Evolutionary conservation across 441 rosid species (phyloP).

Genomic region (Arabidopsis lyrata): DNA sequence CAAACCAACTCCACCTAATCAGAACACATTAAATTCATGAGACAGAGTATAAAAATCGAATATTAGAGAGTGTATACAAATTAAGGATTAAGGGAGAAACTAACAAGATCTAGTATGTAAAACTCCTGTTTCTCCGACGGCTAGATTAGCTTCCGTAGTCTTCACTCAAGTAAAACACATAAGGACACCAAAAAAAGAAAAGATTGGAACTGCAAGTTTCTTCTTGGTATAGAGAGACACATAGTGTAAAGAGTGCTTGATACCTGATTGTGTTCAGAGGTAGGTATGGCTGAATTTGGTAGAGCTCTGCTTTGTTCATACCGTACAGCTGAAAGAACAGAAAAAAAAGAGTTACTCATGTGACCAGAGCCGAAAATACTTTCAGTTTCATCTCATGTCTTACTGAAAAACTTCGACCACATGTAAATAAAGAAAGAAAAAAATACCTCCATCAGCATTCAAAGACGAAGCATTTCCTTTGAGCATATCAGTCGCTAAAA

Average conservation of each 20-base stretch:
- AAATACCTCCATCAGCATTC: constrained; percentile 45
- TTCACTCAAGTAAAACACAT: constrained; percentile 48
- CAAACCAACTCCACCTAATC: constrained; percentile 45
- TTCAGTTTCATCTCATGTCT: constrained; percentile 25
- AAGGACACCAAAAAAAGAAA: neutral
- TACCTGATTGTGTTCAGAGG: constrained; percentile 64
- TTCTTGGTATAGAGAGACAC: constrained; percentile 18
- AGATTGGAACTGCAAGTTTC: constrained; percentile 13
- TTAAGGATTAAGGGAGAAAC: constrained; percentile 16
- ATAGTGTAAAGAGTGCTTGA: neutral
- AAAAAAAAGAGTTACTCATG: constrained; percentile 22
- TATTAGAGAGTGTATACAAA: constrained; percentile 11
- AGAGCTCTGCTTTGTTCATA: constrained; percentile 44
- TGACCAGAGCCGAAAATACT: constrained; percentile 26
- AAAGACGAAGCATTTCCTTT: constrained; percentile 37
- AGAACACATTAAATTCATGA: constrained; percentile 19
- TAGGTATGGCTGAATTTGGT: constrained; percentile 47
- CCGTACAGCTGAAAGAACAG: constrained; percentile 51
- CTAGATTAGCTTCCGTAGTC: constrained; percentile 51
- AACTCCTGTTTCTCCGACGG: constrained; percentile 51
- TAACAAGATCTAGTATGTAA: constrained; percentile 39
- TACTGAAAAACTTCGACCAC: constrained; percentile 6
- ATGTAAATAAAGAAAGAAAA: constrained; percentile 6
- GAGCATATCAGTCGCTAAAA: constrained; percentile 11
- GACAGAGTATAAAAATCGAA: constrained; percentile 5